These are phyloP conservation scores for Sordariomycetes sp. DNA, from an alignment of 2,329 filamentous ascomycete genomes.

Conservation along the genomic window DNA sequence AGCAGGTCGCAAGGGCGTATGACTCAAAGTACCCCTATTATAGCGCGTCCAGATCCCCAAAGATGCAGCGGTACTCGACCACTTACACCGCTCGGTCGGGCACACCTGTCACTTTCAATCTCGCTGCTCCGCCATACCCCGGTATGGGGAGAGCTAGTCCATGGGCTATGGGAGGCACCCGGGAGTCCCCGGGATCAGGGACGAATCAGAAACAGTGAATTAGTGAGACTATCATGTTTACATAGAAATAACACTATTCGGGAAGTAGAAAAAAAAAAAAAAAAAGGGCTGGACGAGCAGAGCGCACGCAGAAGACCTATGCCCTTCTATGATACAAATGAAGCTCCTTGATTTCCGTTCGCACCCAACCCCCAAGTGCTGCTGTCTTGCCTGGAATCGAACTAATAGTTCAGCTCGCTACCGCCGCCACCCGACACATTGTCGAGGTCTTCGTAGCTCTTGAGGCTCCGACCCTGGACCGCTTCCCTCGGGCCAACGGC, in stretches of 20 bases:
- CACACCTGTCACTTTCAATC: background rate
- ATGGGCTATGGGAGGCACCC: background rate
- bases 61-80: background rate
- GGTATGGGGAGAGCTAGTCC: no score
- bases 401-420: constrained; percentile 81
- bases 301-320: background rate
- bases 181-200: background rate
- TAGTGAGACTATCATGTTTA: background rate
- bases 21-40: no score
- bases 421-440: constrained; percentile 62
- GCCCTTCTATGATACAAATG: background rate
- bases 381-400: background rate
- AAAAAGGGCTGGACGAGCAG: background rate
- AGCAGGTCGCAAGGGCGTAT: background rate
- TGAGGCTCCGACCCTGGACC: constrained; percentile 80
- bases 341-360: background rate
- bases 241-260: background rate
- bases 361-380: background rate
- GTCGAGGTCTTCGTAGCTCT: constrained; percentile 96
- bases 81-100: background rate
- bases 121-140: background rate
- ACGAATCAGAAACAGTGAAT: background rate
- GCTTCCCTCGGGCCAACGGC: constrained; percentile 80
- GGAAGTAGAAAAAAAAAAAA: background rate
- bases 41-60: background rate